Percentiles rank a stretch among this genome's conserved stretches.
Evolutionary conservation across 805 yeast species (phyloP).

Genomic region (Sugiyamaella chiloensis): DNA sequence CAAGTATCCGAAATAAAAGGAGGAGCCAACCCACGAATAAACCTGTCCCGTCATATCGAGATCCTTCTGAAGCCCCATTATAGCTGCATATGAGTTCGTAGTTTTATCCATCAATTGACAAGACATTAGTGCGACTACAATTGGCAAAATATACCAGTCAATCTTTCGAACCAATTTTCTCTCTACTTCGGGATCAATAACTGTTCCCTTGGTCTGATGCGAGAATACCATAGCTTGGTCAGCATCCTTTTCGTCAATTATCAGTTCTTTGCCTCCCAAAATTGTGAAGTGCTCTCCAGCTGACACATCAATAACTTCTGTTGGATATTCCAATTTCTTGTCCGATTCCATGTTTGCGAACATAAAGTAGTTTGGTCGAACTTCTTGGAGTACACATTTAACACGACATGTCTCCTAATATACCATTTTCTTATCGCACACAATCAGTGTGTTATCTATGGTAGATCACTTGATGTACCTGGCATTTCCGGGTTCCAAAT

Average conservation of each 20-base stretch:
- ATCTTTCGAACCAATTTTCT: slow-evolving; percentile 45
- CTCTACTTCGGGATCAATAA: slow-evolving; percentile 24
- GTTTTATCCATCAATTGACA: slow-evolving; percentile 61
- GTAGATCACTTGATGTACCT: no score
- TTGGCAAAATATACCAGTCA: slow-evolving; percentile 49
- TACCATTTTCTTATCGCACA: no score
- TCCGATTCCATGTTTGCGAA: no score
- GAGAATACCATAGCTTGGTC: slow-evolving; percentile 14
- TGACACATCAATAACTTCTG: no score
- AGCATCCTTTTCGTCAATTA: background rate
- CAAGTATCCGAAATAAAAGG: slow-evolving; percentile 63
- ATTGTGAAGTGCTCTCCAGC: background rate
- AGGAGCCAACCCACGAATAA: slow-evolving; percentile 52
- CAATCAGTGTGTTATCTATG: no score
- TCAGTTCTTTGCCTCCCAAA: background rate
- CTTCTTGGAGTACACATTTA: no score
- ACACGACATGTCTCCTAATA: no score
- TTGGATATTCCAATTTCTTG: no score
- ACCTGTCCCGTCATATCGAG: slow-evolving; percentile 42
- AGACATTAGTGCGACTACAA: slow-evolving; percentile 48
- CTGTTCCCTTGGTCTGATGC: slow-evolving; percentile 11
- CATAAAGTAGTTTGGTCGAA: no score
- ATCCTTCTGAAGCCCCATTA: slow-evolving; percentile 48
- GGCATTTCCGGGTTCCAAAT: no score
- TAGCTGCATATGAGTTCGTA: slow-evolving; percentile 50